Base-by-base conservation (phyloP, 2,329 filamentous ascomycete species). In the Fusarium albidum region DNA sequence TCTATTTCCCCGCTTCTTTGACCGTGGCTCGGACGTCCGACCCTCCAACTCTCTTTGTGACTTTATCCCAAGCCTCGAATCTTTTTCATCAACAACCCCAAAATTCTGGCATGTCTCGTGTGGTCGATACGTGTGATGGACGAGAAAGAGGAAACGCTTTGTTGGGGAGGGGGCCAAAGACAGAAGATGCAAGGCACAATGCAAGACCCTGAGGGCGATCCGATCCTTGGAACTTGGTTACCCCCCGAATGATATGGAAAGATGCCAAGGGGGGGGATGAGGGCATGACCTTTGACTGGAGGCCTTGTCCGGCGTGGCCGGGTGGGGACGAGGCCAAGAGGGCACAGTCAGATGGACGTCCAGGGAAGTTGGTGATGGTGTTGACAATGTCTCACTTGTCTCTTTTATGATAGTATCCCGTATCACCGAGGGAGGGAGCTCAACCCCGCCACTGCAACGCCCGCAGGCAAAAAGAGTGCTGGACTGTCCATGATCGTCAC, bases 261-360 rank as follows among this genome's bases (percentile, higher is more conserved):
- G 46, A 49, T 44, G 28, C 52, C 35, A 37, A 31, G 32, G 46
- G 49, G 29, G 34, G 32, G 46, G 49, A 31, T 40, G 57, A 52
- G n/a, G 59, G 65, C 69, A 65, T 69, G 69, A 69, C 66, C 64
- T 46, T 39, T 39, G 42, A 44, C 52, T 41, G 40, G 27, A n/a
- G 33, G 47, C 41, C 29, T 40, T 17, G 27, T 21, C 53, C 52
- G 57, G 48, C 39, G 48, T 57, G 54, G 61, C 57, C 54, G 56
- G 55, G 43, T 40, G 46, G 54, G 39, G 60, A 60, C 43, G 41
- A 52, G 49, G 41, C 26, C 50, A 47, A 32, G 15, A 21, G 50
- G 48, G 31, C 55, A 66, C 63, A 69, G 67, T 69, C 67, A 69
- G 65, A 69, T 69, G 67, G 63, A 55, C 57, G 44, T n/a, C 41